A percentile compares a stretch with the other conserved stretches of the same genome.
Evolutionary conservation across 805 yeast species (phyloP).

Genomic region (Saccharomycopsis synnaedendra): DNA sequence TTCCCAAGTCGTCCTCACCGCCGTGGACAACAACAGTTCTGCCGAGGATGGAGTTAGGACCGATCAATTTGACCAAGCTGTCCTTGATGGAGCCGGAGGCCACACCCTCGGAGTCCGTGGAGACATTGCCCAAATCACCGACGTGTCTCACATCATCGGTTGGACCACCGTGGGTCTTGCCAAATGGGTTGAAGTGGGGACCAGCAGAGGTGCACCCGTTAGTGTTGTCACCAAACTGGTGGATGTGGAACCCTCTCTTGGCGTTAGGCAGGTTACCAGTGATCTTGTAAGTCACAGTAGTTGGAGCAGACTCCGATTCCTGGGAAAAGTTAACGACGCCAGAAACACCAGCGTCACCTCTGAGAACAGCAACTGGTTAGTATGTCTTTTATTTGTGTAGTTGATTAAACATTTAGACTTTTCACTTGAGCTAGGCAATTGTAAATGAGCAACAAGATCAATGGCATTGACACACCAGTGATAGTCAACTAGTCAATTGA

Average conservation of each 20-base stretch:
- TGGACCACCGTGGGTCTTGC: constrained; percentile 88
- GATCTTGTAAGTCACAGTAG: constrained; percentile 81
- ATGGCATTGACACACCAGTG: not conserved
- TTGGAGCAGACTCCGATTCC: constrained; percentile 64
- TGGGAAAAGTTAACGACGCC: constrained; percentile 89
- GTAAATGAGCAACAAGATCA: not conserved
- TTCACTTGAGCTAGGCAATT: not conserved
- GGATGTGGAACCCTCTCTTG: constrained; percentile 94
- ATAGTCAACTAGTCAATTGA: not conserved
- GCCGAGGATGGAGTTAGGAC: constrained; percentile 82
- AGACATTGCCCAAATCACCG: constrained; percentile 94
- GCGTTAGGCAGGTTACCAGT: constrained; percentile 83
- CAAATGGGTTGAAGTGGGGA: constrained; percentile 91
- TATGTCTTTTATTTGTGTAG: not conserved
- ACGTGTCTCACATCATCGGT: constrained; percentile 72
- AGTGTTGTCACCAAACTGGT: constrained; percentile 97
- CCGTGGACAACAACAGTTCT: constrained; percentile 93
- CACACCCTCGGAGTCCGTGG: constrained; percentile 77
- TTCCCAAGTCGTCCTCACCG: constrained; percentile 89
- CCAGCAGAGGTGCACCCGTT: constrained; percentile 99
- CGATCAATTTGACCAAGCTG: constrained; percentile 64
- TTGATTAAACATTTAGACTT: not conserved
- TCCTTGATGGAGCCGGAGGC: constrained; percentile 88
- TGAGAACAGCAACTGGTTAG: constrained; percentile 73
- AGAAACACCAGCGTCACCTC: constrained; percentile 86